Percentiles rank a stretch among this genome's conserved stretches.
phyloP scores from a whole-genome alignment of 768 basidiomycete genomes.

The Tylopilus intermedius region DNA sequence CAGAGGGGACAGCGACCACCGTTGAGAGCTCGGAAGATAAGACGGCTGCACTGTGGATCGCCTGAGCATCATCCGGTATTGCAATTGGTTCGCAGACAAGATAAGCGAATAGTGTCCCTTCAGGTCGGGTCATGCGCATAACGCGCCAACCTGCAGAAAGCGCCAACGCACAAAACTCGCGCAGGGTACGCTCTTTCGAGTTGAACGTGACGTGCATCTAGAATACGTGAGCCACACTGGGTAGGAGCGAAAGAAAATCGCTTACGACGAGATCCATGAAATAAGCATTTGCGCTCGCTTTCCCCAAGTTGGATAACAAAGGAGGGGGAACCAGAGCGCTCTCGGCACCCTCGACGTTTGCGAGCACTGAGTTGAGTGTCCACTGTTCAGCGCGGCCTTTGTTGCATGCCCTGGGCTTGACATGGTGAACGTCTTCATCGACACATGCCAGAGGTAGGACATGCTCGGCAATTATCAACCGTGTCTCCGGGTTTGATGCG shows the following conservation, averaged over 20 bases:
- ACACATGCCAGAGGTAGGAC: slow-evolving; percentile 65
- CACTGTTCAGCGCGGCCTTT: slow-evolving; percentile 17
- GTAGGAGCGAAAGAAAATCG: neutral
- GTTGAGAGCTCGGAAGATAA: slow-evolving; percentile 17
- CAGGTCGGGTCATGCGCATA: slow-evolving; percentile 48
- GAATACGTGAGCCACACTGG: neutral
- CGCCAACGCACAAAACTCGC: slow-evolving; percentile 52
- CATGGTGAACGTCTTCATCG: slow-evolving; percentile 34
- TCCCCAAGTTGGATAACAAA: slow-evolving; percentile 69
- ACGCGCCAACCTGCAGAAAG: slow-evolving; percentile 61
- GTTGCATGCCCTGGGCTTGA: slow-evolving; percentile 4
- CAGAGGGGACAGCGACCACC: slow-evolving; percentile 8
- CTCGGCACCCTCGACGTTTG: slow-evolving; percentile 48
- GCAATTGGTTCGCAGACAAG: slow-evolving; percentile 60
- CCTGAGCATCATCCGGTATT: slow-evolving; percentile 39
- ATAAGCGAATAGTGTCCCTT: slow-evolving; percentile 66
- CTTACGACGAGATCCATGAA: slow-evolving; percentile 66
- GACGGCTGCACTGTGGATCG: slow-evolving; percentile 19
- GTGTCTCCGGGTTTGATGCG: slow-evolving; percentile 40
- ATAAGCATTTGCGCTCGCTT: slow-evolving; percentile 61
- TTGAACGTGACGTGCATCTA: slow-evolving; percentile 72
- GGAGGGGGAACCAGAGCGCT: slow-evolving; percentile 52
- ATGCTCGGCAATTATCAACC: slow-evolving; percentile 66
- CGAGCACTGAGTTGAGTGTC: slow-evolving; percentile 28
- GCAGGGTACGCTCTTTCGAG: slow-evolving; percentile 63